Evolutionary conservation across 805 yeast species (phyloP), one percentile per base, ranked within the genome.

Genomic region (Spathaspora sp.): DNA sequence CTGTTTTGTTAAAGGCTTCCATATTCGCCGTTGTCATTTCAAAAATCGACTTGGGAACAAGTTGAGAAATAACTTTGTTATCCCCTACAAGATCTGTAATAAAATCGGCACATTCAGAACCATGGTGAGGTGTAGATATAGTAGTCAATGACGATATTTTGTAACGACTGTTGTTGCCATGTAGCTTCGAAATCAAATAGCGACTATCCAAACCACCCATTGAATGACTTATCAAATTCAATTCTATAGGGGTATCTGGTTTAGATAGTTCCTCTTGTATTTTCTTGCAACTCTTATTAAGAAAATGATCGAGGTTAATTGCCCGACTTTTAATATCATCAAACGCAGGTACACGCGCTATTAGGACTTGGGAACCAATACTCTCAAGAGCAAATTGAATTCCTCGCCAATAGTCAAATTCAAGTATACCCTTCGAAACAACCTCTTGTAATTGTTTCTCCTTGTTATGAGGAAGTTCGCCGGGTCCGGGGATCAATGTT

Each of bases 131-230:
- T 0, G 97, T 89, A 0, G 94, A 81, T 0, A 91, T 76, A 0
- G 97, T 91, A 1, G 97, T 90, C 28, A 91, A 70, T 42, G 94
- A 86, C 1, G 77, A 81, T 8, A 92, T 86, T 57, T 81, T 70
- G 58, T 81, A 85, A 43, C 76, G 68, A 35, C 70, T 63, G 23
- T 76, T 69, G 4, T 40, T 39, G 32, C 53, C 58, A 46, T 61
- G 62, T 3, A 87, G 63, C 47, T 78, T 72, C 0, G 88, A 77
- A 1, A 90, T 87, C 56, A 92, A 66, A 62, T 83, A 89, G 48
- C 97, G 70, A 32, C 91, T 81, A 62, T 92, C 97, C 29, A 91
- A 69, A 0, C 97, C 97, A 5, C 97, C 97, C 97, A 91, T 90
- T 0, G 97, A 89, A 63, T 91, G 97, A 5, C 94, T 94, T 23